Percentiles rank a stretch among this genome's conserved stretches.
Evolutionary conservation across 75 land plant species (phyloP).

Genomic region (Sequoiadendron giganteum): DNA sequence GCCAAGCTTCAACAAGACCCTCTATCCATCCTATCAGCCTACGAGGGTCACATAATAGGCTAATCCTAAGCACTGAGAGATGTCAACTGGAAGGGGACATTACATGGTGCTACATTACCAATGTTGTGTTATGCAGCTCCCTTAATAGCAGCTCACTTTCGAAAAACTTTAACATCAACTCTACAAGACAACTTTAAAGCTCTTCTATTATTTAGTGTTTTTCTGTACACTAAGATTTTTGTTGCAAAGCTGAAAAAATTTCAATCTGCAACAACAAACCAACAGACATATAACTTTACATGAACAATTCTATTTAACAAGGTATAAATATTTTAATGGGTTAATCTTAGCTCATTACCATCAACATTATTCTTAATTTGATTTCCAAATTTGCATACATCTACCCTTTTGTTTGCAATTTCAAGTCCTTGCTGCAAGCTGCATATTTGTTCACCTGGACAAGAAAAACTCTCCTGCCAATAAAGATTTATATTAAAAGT

Average conservation of each 20-base stretch:
- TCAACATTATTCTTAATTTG: not conserved
- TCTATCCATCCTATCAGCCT: too few species aligned
- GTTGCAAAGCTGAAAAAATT: slow-evolving; percentile 31
- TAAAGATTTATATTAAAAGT: not conserved
- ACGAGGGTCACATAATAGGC: too few species aligned
- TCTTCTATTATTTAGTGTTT: slow-evolving; percentile 35
- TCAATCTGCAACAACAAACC: slow-evolving; percentile 25
- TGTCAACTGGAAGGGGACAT: too few species aligned
- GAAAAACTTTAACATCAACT: slow-evolving; percentile 50
- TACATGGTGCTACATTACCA: slow-evolving; percentile 49
- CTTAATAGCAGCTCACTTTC: slow-evolving; percentile 79
- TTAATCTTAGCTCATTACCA: not conserved
- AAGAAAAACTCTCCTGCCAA: slow-evolving; percentile 60
- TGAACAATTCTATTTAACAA: not conserved
- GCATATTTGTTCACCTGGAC: slow-evolving; percentile 57
- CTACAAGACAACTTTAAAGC: slow-evolving; percentile 50
- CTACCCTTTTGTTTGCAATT: slow-evolving; percentile 50
- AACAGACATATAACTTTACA: not conserved
- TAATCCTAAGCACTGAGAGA: too few species aligned
- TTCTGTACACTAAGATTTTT: slow-evolving; percentile 37
- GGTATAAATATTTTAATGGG: not conserved
- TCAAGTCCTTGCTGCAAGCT: slow-evolving; percentile 60
- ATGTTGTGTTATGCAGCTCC: slow-evolving; percentile 83
- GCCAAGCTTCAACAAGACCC: too few species aligned
- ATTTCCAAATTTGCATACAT: slow-evolving; percentile 29